These are phyloP conservation scores for Naganishia vaughanmartiniae DNA, from an alignment of 768 basidiomycete species.

Conservation along the genomic window DNA sequence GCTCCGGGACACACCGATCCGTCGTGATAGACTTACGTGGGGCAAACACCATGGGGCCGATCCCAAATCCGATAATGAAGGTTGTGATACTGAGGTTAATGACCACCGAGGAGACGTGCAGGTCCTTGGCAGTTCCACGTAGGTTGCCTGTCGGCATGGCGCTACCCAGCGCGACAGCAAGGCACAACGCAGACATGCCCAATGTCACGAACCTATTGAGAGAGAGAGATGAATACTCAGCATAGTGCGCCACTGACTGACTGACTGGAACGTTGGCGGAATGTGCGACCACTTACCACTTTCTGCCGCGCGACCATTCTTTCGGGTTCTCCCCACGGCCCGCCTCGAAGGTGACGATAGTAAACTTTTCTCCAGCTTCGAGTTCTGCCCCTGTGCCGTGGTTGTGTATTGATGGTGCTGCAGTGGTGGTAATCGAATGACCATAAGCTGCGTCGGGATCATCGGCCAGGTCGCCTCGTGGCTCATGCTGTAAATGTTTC, in stretches of 20 bases:
- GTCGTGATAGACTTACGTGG: constrained; percentile 35
- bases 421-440: neutral
- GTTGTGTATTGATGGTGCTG: neutral
- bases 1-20: neutral
- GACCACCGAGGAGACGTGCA: constrained; percentile 37
- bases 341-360: constrained; percentile 36
- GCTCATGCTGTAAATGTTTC: neutral
- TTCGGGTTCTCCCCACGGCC: constrained; percentile 38
- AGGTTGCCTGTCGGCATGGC: constrained; percentile 47
- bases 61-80: constrained; percentile 42
- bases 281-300: constrained; percentile 35
- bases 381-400: neutral
- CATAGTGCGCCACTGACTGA: neutral
- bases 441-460: neutral
- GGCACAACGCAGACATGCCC: constrained; percentile 38
- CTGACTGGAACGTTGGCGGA: neutral
- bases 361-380: constrained; percentile 10
- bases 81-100: constrained; percentile 37
- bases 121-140: constrained; percentile 33
- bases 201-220: constrained; percentile 27
- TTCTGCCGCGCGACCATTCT: constrained; percentile 33
- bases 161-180: constrained; percentile 41
- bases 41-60: constrained; percentile 49
- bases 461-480: constrained; percentile 6
- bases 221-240: neutral